Conservation (phyloP, 306 rosid species). For the Macrotyloma uniflorum region DNA sequence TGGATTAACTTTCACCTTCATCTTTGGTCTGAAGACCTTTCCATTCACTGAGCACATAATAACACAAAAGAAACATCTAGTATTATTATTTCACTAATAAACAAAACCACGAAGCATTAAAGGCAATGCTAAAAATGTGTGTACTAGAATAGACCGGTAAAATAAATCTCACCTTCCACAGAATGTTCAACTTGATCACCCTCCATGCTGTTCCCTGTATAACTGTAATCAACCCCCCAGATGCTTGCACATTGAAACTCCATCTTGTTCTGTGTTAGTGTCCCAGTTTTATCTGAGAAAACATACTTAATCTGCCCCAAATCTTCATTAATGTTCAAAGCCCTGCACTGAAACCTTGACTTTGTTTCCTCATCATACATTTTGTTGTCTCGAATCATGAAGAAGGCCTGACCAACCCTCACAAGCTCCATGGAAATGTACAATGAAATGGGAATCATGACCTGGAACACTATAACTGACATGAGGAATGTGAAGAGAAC, state of each 20-base stretch:
- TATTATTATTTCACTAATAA: conserved; percentile 1
- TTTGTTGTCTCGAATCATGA: conserved; percentile 74
- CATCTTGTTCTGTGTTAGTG: conserved; percentile 98
- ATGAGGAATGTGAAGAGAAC: conserved; percentile 85
- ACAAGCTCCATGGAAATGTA: conserved; percentile 99
- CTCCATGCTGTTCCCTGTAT: conserved; percentile 34
- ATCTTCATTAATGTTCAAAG: conserved; percentile 94
- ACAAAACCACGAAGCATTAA: neutral
- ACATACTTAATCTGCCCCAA: conserved; percentile 91
- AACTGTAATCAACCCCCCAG: conserved; percentile 82
- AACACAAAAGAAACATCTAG: conserved; percentile 12
- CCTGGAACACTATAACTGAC: conserved; percentile 91
- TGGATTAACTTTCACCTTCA: conserved; percentile 74
- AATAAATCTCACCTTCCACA: conserved; percentile 56
- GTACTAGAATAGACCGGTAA: neutral
- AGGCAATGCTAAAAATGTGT: neutral
- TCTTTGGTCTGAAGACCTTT: conserved; percentile 66
- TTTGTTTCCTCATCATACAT: conserved; percentile 82
- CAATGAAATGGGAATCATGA: conserved; percentile 97
- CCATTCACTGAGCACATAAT: conserved; percentile 67
- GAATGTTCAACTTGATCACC: conserved; percentile 52
- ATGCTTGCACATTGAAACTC: conserved; percentile 93
- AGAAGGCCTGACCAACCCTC: conserved; percentile 90
- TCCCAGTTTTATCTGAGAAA: conserved; percentile 96
- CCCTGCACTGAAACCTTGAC: conserved; percentile 87